These are phyloP conservation scores for Neurospora sp. DNA, from an alignment of 495 filamentous ascomycete genomes.

Conservation along the genomic window DNA sequence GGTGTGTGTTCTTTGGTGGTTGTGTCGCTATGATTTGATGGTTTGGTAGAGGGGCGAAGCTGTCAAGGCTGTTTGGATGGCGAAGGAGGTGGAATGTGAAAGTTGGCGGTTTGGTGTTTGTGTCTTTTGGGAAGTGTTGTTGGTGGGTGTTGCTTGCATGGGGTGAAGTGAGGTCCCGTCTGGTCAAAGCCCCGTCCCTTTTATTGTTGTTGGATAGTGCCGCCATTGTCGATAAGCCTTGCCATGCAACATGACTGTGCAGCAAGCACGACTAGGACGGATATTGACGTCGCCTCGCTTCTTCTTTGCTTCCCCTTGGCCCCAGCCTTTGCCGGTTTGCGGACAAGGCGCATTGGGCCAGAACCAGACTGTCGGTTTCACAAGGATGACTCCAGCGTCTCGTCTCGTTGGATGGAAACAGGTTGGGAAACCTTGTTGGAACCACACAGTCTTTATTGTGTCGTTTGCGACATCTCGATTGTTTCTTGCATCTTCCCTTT, in stretches of 20 bases:
- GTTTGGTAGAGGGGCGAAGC: not conserved
- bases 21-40: not conserved
- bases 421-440: not conserved
- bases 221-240: not conserved
- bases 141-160: not conserved
- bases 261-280: not conserved
- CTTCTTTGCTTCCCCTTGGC: not conserved
- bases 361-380: slow-evolving; percentile 5
- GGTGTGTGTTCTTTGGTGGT: not conserved
- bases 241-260: not conserved
- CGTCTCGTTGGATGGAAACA: slow-evolving; percentile 6
- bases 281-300: not conserved
- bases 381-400: slow-evolving; percentile 1
- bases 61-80: not conserved
- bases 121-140: not conserved
- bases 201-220: not conserved
- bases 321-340: not conserved
- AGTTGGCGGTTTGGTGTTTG: not conserved
- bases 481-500: not conserved
- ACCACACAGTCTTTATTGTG: not conserved
- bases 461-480: not conserved
- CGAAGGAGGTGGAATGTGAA: not conserved
- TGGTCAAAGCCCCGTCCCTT: not conserved
- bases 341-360: not conserved
- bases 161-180: not conserved